Evolutionary conservation across 2,329 filamentous ascomycete genomes (phyloP).

Genomic region (Lojkania enalia): DNA sequence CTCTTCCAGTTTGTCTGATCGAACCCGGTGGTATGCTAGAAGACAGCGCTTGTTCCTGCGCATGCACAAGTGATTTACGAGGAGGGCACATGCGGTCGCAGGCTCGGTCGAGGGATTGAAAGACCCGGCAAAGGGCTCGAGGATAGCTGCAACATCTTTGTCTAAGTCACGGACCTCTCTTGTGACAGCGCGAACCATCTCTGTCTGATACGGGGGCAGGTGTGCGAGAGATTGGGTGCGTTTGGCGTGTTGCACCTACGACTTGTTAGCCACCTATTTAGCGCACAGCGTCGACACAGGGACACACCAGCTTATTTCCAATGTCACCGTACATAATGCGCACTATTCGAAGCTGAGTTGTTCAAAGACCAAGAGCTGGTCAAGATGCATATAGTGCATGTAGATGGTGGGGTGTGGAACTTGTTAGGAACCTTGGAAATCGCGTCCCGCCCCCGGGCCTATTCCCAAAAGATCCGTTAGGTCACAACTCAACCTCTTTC

Average conservation of each 20-base stretch:
- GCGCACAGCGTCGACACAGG: not conserved
- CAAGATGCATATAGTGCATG: too few species aligned
- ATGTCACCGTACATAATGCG: conserved; percentile 84
- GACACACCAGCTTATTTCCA: conserved; percentile 76
- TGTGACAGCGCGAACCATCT: conserved; percentile 82
- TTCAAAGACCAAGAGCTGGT: too few species aligned
- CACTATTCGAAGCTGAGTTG: too few species aligned
- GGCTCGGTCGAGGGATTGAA: conserved; percentile 86
- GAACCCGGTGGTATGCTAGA: conserved; percentile 87
- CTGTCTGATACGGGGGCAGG: conserved; percentile 89
- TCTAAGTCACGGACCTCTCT: conserved; percentile 93
- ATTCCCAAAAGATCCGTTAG: too few species aligned
- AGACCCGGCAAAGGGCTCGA: conserved; percentile 79
- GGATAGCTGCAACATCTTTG: conserved; percentile 76
- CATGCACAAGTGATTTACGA: conserved; percentile 95
- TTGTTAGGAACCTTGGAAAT: too few species aligned
- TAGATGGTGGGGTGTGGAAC: too few species aligned
- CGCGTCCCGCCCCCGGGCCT: too few species aligned
- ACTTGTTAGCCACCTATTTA: conserved; percentile 4
- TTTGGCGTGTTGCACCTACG: conserved; percentile 91
- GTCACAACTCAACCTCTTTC: too few species aligned
- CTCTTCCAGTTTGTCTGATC: conserved; percentile 88
- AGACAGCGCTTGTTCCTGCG: conserved; percentile 94
- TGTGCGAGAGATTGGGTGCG: conserved; percentile 83
- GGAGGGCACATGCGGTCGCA: conserved; percentile 80